Conservation (phyloP, 371 early-diverging fungal genomes). For the Lichtheimia hyalospora region DNA sequence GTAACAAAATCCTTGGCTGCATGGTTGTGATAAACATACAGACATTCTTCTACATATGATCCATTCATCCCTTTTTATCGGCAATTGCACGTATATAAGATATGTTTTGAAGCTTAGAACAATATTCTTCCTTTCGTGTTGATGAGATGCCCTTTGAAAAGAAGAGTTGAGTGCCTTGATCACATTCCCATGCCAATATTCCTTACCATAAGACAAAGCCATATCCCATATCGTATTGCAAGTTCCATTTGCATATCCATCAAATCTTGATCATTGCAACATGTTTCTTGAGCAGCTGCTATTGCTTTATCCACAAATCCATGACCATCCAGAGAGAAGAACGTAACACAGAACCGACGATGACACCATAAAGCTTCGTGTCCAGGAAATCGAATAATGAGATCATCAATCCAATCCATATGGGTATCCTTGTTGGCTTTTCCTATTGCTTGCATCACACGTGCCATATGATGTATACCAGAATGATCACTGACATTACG, state of each 20-base stretch:
- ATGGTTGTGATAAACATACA: too few relatives aligned
- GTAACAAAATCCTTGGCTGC: too few relatives aligned
- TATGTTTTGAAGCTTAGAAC: not conserved
- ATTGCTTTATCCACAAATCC: constrained; percentile 16
- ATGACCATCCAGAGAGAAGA: constrained; percentile 10
- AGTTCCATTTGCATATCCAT: constrained; percentile 20
- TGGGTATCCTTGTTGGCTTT: constrained; percentile 8
- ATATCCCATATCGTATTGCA: constrained; percentile 35
- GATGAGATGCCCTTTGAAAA: not conserved
- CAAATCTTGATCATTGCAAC: not conserved
- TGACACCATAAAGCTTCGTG: constrained; percentile 65
- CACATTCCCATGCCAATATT: not conserved
- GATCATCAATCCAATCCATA: constrained; percentile 29
- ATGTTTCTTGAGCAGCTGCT: constrained; percentile 5
- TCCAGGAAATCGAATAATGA: constrained; percentile 51
- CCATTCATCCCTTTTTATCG: too few relatives aligned
- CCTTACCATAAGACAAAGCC: constrained; percentile 30
- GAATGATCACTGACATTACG: constrained; percentile 60
- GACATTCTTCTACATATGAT: too few relatives aligned
- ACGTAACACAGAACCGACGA: constrained; percentile 40
- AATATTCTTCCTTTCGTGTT: not conserved
- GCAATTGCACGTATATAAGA: too few relatives aligned
- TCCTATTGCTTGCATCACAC: constrained; percentile 24
- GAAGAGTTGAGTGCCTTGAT: not conserved
- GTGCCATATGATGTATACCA: constrained; percentile 53